A percentile compares a stretch with the other conserved stretches of the same genome.
Conservation (phyloP, 2,329 filamentous ascomycete species). For the Penicillium palitans region DNA sequence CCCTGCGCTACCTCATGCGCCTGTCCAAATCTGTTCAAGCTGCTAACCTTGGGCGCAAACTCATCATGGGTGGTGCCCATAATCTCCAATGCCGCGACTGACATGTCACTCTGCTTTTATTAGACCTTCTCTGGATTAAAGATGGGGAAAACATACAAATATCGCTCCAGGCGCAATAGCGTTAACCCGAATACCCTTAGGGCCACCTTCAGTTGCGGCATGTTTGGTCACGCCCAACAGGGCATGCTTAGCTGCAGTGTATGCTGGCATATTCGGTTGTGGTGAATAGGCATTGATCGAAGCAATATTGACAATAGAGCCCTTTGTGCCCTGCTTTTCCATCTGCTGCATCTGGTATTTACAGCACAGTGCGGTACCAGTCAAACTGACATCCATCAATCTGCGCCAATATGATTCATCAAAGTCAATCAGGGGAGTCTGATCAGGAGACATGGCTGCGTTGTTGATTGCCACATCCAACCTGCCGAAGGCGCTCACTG, state of each 20-base stretch:
- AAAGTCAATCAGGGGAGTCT: conserved; percentile 35
- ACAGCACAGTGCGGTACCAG: conserved; percentile 36
- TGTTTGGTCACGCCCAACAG: conserved; percentile 47
- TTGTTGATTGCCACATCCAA: conserved; percentile 49
- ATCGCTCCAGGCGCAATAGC: conserved; percentile 28
- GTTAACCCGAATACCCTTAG: conserved; percentile 39
- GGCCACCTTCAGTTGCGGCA: conserved; percentile 37
- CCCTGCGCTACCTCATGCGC: conserved; percentile 37
- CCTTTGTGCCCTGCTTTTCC: conserved; percentile 32
- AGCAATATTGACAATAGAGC: conserved; percentile 46
- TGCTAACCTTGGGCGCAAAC: conserved; percentile 18
- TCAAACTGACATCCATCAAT: conserved; percentile 42
- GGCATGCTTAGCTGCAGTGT: conserved; percentile 47
- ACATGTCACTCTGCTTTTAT: neutral
- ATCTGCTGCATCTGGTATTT: conserved; percentile 45
- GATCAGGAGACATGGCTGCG: conserved; percentile 33
- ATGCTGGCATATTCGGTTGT: conserved; percentile 43
- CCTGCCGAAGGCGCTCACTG: conserved; percentile 36
- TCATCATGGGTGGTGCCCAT: conserved; percentile 16
- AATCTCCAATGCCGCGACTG: neutral
- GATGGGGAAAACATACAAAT: neutral
- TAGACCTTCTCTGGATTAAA: neutral
- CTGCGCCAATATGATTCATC: conserved; percentile 37
- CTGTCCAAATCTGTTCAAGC: conserved; percentile 19
- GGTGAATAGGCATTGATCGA: conserved; percentile 41